Conservation (phyloP, 768 basidiomycete species). For the Rubroboletus satanas region DNA sequence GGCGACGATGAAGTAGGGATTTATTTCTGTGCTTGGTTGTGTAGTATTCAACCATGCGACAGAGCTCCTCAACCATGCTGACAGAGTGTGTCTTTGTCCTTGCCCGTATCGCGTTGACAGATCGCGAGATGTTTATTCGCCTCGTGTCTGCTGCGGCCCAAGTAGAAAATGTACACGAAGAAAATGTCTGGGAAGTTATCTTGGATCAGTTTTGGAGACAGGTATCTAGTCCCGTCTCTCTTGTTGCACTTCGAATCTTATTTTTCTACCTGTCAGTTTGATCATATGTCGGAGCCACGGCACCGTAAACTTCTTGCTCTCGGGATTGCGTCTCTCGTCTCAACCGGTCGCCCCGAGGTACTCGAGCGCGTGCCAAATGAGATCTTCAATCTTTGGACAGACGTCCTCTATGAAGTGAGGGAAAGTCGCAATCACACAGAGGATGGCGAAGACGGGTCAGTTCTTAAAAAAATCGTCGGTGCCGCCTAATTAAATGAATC, state of each 20-base stretch:
- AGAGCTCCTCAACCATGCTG: conserved; percentile 37
- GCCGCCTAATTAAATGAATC: neutral
- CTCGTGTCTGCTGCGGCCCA: conserved; percentile 63
- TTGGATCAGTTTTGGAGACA: conserved; percentile 83
- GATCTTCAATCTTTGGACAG: conserved; percentile 83
- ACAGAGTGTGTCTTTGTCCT: conserved; percentile 73
- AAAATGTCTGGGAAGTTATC: conserved; percentile 57
- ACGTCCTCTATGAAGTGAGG: conserved; percentile 83
- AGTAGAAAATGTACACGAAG: conserved; percentile 44
- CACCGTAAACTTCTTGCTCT: conserved; percentile 82
- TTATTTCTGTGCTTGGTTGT: neutral
- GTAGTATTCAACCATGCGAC: conserved; percentile 8
- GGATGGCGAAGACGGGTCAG: conserved; percentile 37
- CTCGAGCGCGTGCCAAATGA: conserved; percentile 69
- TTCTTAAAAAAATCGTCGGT: neutral
- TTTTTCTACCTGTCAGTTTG: conserved; percentile 53
- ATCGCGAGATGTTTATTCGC: conserved; percentile 64
- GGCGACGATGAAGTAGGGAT: conserved; percentile 62
- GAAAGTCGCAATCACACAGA: conserved; percentile 50
- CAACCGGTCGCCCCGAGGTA: conserved; percentile 70
- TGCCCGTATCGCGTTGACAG: conserved; percentile 66
- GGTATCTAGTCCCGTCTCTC: conserved; percentile 39
- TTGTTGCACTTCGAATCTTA: neutral
- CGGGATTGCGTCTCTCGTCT: conserved; percentile 72
- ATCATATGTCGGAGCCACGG: conserved; percentile 83